These are phyloP conservation scores for Boletus eberwhitei DNA, from an alignment of 768 basidiomycete species.

Conservation along the genomic window DNA sequence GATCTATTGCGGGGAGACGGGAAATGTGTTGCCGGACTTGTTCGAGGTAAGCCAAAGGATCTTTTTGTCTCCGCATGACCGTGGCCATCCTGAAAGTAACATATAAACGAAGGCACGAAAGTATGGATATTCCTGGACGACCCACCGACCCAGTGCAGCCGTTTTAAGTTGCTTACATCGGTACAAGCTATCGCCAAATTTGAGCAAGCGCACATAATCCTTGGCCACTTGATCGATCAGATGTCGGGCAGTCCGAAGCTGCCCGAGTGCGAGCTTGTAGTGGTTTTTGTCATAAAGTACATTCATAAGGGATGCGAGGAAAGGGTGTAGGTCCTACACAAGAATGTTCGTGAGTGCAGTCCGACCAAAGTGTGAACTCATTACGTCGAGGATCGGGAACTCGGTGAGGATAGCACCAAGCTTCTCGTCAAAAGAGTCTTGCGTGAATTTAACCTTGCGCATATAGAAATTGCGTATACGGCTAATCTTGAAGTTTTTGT, in stretches of 20 bases:
- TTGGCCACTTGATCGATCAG: slow-evolving; percentile 96
- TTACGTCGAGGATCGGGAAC: slow-evolving; percentile 95
- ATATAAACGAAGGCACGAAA: background rate
- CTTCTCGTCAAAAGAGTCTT: slow-evolving; percentile 95
- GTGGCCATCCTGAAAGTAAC: slow-evolving; percentile 82
- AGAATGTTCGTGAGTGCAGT: slow-evolving; percentile 2
- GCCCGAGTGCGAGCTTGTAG: slow-evolving; percentile 97
- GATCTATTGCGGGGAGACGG: slow-evolving; percentile 96
- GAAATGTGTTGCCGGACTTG: slow-evolving; percentile 99
- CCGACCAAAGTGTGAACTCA: slow-evolving; percentile 30
- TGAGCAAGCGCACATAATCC: slow-evolving; percentile 93
- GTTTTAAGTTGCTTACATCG: slow-evolving; percentile 98
- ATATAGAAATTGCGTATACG: slow-evolving; percentile 98
- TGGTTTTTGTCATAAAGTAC: slow-evolving; percentile 99
- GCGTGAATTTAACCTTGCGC: slow-evolving; percentile 99
- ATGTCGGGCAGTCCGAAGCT: slow-evolving; percentile 93
- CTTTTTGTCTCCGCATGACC: slow-evolving; percentile 97
- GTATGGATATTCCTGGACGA: slow-evolving; percentile 9
- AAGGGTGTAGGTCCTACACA: slow-evolving; percentile 85
- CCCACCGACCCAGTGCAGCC: slow-evolving; percentile 93
- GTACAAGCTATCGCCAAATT: slow-evolving; percentile 97
- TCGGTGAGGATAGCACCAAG: slow-evolving; percentile 89
- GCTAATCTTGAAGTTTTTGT: slow-evolving; percentile 99
- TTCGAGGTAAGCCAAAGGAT: slow-evolving; percentile 96
- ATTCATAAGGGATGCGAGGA: slow-evolving; percentile 93